Conservation (phyloP, 192 early-diverging fungal genomes). For the Coemansia pectinata region DNA sequence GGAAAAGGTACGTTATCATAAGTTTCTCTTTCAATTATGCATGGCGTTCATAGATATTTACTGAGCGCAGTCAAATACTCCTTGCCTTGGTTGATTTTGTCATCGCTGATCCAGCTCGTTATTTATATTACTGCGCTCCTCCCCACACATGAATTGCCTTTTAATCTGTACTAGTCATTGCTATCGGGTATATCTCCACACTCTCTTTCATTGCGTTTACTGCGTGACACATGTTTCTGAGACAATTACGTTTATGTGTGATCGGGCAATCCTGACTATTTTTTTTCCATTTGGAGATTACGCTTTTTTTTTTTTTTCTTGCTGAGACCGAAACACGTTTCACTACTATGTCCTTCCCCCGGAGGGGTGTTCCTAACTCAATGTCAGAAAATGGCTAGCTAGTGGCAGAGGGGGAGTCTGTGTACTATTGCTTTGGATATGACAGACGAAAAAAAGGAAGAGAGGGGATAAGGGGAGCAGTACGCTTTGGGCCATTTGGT, state of each 20-base stretch:
- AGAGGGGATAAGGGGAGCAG: background rate
- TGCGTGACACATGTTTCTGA: background rate
- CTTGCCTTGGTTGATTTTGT: background rate
- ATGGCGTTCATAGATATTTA: background rate
- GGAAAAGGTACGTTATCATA: conserved; percentile 32
- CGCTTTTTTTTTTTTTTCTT: background rate
- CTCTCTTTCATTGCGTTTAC: background rate
- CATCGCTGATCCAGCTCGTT: background rate
- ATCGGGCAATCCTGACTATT: background rate
- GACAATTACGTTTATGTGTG: background rate
- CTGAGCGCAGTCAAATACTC: background rate
- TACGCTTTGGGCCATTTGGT: background rate
- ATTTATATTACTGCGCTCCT: no score
- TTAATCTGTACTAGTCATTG: no score
- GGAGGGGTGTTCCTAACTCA: background rate
- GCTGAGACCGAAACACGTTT: conserved; percentile 6
- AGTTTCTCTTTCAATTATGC: background rate
- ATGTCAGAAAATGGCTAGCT: background rate
- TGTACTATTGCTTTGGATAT: background rate
- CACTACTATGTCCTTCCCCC: background rate
- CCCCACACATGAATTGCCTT: no score
- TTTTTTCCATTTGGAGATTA: background rate
- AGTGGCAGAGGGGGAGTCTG: background rate
- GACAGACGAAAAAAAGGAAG: background rate
- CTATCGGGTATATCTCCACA: background rate